These are phyloP conservation scores for Wickerhamiella dianesei DNA, from an alignment of 805 yeast species.

Conservation along the genomic window DNA sequence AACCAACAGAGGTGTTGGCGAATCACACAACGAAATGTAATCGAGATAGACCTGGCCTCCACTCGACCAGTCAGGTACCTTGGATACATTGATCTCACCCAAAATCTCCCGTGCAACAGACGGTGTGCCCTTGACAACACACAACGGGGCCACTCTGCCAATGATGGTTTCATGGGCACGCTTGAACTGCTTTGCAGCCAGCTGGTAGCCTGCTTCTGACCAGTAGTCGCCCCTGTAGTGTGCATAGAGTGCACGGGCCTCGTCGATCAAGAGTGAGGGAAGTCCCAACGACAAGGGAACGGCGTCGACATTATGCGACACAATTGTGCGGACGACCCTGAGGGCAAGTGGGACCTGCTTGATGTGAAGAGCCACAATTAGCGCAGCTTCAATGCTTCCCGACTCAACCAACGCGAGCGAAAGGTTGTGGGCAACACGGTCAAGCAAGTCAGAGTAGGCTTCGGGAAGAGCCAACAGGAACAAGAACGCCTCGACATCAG, in stretches of 20 bases:
- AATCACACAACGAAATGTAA: not conserved
- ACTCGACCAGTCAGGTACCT: constrained; percentile 21
- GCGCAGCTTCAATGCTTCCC: constrained; percentile 41
- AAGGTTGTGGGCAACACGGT: constrained; percentile 10
- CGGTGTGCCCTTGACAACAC: constrained; percentile 39
- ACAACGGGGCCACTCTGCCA: constrained; percentile 54
- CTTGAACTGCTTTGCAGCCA: constrained; percentile 44
- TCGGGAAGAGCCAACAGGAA: constrained; percentile 13
- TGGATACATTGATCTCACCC: constrained; percentile 14
- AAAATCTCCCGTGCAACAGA: constrained; percentile 18
- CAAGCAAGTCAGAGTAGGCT: constrained; percentile 4
- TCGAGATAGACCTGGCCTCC: constrained; percentile 28
- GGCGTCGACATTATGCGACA: not conserved
- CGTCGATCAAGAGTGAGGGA: constrained; percentile 31
- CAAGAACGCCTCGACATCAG: constrained; percentile 13
- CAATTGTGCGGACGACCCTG: constrained; percentile 14
- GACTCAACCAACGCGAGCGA: constrained; percentile 24
- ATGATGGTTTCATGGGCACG: constrained; percentile 53
- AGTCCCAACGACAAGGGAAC: constrained; percentile 23
- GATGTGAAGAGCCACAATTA: constrained; percentile 51
- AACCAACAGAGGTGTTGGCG: constrained; percentile 4
- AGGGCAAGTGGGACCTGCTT: constrained; percentile 33
- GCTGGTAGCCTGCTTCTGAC: constrained; percentile 46
- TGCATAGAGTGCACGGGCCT: constrained; percentile 48
- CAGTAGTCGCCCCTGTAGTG: constrained; percentile 38